A percentile compares a stretch with the other conserved stretches of the same genome.
Evolutionary conservation across 805 yeast genomes (phyloP).

Genomic region (Pichia exigua): DNA sequence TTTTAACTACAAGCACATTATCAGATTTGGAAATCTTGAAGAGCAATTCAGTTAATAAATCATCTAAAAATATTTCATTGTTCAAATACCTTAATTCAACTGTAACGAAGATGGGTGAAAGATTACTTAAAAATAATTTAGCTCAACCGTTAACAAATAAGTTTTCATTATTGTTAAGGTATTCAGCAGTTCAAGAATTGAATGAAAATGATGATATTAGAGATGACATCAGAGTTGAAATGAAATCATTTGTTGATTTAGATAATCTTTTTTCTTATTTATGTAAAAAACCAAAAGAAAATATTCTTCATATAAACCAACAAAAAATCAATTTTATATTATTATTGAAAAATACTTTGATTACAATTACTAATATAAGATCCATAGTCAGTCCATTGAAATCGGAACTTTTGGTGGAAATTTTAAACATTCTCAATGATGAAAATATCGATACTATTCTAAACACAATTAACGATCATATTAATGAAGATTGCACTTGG

Average conservation of each 20-base stretch:
- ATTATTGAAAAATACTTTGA: conserved; percentile 31
- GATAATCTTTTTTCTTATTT: conserved; percentile 33
- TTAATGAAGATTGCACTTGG: conserved; percentile 39
- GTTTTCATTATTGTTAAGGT: conserved; percentile 29
- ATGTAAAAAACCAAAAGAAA: conserved; percentile 10
- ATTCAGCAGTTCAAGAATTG: conserved; percentile 33
- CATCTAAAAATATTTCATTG: conserved; percentile 25
- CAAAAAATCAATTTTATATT: conserved; percentile 36
- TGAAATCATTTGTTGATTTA: conserved; percentile 31
- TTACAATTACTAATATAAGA: conserved; percentile 15
- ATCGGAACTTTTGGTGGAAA: conserved; percentile 17
- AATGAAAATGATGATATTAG: conserved; percentile 13
- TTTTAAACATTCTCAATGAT: conserved; percentile 23
- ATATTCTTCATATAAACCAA: conserved; percentile 17
- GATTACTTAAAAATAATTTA: conserved; percentile 34
- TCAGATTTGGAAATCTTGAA: conserved; percentile 33
- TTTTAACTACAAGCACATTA: conserved; percentile 34
- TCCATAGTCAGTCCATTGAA: conserved; percentile 11
- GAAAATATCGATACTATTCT: conserved; percentile 19
- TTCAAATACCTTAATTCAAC: conserved; percentile 33
- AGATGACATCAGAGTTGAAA: conserved; percentile 13
- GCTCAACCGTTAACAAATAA: conserved; percentile 41
- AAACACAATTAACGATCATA: conserved; percentile 23
- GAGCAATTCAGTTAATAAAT: conserved; percentile 22
- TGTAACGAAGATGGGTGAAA: conserved; percentile 39